Conservation (phyloP, 2,329 filamentous ascomycete species). For the Beauveria pseudobassiana region DNA sequence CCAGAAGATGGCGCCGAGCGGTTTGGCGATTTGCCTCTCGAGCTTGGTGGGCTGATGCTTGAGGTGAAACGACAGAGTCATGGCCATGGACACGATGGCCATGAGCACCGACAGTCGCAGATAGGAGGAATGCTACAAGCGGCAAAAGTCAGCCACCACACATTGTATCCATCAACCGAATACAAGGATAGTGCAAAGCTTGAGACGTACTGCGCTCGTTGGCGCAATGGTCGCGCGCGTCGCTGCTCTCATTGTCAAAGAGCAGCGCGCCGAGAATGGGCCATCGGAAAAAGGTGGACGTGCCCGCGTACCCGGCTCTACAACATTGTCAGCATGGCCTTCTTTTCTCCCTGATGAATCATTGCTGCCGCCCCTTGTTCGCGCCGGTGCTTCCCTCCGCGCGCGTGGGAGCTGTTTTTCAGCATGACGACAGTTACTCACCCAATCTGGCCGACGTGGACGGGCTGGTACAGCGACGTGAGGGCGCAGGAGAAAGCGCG, state of each 20-base stretch:
- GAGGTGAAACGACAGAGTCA: slow-evolving; percentile 88
- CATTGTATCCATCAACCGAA: neutral
- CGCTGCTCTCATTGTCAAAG: slow-evolving; percentile 67
- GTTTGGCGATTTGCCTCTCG: slow-evolving; percentile 71
- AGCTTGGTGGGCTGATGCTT: slow-evolving; percentile 60
- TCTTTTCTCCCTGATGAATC: neutral
- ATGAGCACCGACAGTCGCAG: slow-evolving; percentile 85
- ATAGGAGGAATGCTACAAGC: slow-evolving; percentile 69
- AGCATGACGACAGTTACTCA: no score
- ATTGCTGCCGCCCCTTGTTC: neutral
- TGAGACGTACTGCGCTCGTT: slow-evolving; percentile 58
- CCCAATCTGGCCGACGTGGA: slow-evolving; percentile 37
- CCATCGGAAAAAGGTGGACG: slow-evolving; percentile 46
- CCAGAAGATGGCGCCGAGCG: slow-evolving; percentile 87
- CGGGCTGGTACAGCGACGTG: slow-evolving; percentile 30
- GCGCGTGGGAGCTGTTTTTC: no score
- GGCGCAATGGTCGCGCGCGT: slow-evolving; percentile 71
- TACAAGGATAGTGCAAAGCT: no score
- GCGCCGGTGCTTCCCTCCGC: no score
- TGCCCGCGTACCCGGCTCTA: slow-evolving; percentile 20
- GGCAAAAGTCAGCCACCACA: neutral
- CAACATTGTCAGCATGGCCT: neutral
- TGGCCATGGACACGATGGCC: slow-evolving; percentile 80
- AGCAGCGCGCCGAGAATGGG: slow-evolving; percentile 61
- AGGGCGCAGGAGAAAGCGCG: slow-evolving; percentile 36